phyloP scores from a whole-genome alignment of 805 yeast species.

The Lachancea fermentati region DNA sequence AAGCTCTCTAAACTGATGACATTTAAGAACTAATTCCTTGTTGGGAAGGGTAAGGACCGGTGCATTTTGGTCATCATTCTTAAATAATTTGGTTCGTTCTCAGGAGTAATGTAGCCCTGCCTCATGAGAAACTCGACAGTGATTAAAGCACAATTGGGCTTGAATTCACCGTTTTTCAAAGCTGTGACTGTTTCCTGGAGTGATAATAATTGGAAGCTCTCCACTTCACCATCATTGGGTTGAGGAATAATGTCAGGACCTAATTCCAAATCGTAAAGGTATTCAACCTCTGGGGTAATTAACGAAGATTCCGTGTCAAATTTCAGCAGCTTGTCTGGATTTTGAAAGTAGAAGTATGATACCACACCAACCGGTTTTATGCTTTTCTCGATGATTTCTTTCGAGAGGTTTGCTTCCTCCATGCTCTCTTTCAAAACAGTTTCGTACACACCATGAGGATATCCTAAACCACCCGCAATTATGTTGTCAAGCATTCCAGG shows the following conservation, averaged over 20 bases:
- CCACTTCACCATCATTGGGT: constrained; percentile 73
- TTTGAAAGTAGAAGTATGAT: constrained; percentile 51
- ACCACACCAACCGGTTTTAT: constrained; percentile 56
- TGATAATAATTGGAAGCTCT: constrained; percentile 59
- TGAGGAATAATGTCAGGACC: constrained; percentile 44
- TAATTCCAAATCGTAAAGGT: constrained; percentile 64
- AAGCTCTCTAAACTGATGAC: neutral
- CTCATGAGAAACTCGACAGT: constrained; percentile 83
- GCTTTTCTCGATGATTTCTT: constrained; percentile 42
- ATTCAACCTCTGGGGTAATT: constrained; percentile 89
- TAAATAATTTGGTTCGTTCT: constrained; percentile 58
- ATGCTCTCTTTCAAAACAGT: constrained; percentile 80
- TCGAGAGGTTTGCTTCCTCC: constrained; percentile 83
- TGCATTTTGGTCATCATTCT: constrained; percentile 59
- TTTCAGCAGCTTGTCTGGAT: constrained; percentile 15
- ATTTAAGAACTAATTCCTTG: constrained; percentile 2
- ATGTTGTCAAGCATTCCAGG: constrained; percentile 92
- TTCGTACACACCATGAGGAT: constrained; percentile 68
- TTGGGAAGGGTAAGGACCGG: constrained; percentile 66
- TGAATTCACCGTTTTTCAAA: constrained; percentile 60
- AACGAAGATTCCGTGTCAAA: constrained; percentile 44
- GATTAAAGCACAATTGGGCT: constrained; percentile 82
- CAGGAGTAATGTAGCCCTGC: constrained; percentile 65
- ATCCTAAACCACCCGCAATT: constrained; percentile 91
- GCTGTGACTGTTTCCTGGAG: constrained; percentile 49